Conservation (phyloP, 495 filamentous ascomycete genomes). For the Opeltia flavorubescens region DNA sequence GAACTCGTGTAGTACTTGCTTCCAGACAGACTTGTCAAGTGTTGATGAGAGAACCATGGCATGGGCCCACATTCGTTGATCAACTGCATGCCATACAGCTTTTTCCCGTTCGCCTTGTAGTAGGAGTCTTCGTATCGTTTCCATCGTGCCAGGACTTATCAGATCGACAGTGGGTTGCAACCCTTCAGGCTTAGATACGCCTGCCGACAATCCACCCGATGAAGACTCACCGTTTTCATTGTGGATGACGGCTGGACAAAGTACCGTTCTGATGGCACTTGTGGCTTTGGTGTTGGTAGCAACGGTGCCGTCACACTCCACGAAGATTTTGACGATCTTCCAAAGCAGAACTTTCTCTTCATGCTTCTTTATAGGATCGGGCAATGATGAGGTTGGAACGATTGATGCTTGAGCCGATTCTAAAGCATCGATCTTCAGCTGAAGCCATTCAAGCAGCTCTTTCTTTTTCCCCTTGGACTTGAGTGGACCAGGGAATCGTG, state of each 20-base stretch:
- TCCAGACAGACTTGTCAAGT: constrained; percentile 55
- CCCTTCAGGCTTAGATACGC: constrained; percentile 19
- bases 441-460: constrained; percentile 74
- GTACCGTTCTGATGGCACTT: constrained; percentile 52
- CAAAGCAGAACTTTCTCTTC: constrained; percentile 77
- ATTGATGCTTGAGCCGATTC: constrained; percentile 39
- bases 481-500: constrained; percentile 79
- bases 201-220: constrained; percentile 20
- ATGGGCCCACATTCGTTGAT: constrained; percentile 89
- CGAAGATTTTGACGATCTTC: constrained; percentile 66
- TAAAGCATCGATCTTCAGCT: constrained; percentile 52
- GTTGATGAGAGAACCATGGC: constrained; percentile 86
- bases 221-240: constrained; percentile 10
- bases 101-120: constrained; percentile 74
- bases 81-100: constrained; percentile 88
- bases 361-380: constrained; percentile 40
- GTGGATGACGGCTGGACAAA: constrained; percentile 43
- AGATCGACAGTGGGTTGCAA: constrained; percentile 37
- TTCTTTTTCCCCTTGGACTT: constrained; percentile 90
- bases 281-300: constrained; percentile 63
- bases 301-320: constrained; percentile 74
- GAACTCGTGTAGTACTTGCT: constrained; percentile 87
- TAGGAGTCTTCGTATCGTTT: constrained; percentile 55
- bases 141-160: constrained; percentile 49
- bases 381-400: constrained; percentile 27